Evolutionary conservation across 805 yeast genomes (phyloP), one percentile per base, ranked within the genome.

Genomic region (Candida mattraensis): DNA sequence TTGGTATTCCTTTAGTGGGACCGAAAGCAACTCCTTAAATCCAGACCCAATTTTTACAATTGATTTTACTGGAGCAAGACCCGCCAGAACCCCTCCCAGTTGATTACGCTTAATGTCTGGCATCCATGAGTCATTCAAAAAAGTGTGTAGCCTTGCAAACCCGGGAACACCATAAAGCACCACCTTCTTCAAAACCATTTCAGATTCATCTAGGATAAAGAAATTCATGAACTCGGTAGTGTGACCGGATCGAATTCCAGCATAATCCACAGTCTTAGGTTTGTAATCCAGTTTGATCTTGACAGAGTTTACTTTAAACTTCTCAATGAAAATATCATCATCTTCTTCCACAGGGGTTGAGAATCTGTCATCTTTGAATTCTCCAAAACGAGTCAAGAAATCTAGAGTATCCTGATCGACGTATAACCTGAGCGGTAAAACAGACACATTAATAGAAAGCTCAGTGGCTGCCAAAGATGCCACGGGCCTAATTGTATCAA

Each of bases 321-420:
- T 78, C 48, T 85, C 87, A 29, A 88, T 69, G 51, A 76, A 89
- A 1, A 77, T 51, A 5, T 76, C 71, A 39, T 83, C 87, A 39
- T 65, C 70, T 9, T 66, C 70, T 6, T 22, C 15, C 14, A 29
- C 26, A 2, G 78, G 70, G 11, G 84, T 62, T 4, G 72, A 72
- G 54, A 85, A 84, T 39, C 93, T 61, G 2, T 64, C 48, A 51
- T 86, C 95, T 51, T 77, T 81, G 56, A 93, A 93, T 41, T 80
- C 88, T 21, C 83, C 77, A 61, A 87, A 93, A 23, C 96, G 66
- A 0, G 78, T 75, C 20, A 88, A 48, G 47, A 91, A 89, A 37
- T 88, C 96, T 13, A 88, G 66, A 0, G 97, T 86, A 52, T 91
- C 98, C 57, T 93, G 99, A 58, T 93, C 98, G 28, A 93, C 78